phyloP scores from a whole-genome alignment of 495 filamentous ascomycete species.

The Hypoxylon fragiforme region DNA sequence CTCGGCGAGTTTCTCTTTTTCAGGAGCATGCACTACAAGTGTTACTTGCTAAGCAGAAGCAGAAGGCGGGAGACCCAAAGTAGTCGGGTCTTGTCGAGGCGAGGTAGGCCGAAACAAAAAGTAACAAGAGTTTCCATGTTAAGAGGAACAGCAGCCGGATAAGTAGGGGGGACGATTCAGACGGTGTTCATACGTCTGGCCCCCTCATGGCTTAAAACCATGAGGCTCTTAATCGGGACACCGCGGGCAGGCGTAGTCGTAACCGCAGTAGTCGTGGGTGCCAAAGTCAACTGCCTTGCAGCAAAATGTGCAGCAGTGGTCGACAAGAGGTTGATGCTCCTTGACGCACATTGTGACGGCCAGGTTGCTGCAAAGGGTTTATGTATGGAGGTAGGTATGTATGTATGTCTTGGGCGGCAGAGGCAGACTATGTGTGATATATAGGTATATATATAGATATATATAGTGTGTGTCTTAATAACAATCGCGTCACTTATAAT shows the following conservation, averaged over 20 bases:
- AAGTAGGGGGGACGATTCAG: slow-evolving; percentile 9
- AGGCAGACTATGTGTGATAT: too few species aligned
- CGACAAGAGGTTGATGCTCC: slow-evolving; percentile 50
- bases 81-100: too few species aligned
- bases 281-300: slow-evolving; percentile 57
- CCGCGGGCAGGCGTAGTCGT: slow-evolving; percentile 45
- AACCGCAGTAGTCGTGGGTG: slow-evolving; percentile 56
- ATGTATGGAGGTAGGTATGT: not conserved
- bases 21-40: too few species aligned
- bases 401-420: not conserved
- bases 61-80: too few species aligned
- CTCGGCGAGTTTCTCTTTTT: not conserved
- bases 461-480: slow-evolving; percentile 10
- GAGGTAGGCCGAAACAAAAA: too few species aligned
- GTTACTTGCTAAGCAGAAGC: slow-evolving; percentile 30
- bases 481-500: slow-evolving; percentile 12
- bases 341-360: slow-evolving; percentile 49
- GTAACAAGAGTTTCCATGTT: too few species aligned
- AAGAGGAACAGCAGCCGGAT: too few species aligned
- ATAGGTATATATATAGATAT: too few species aligned
- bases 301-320: slow-evolving; percentile 57
- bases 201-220: slow-evolving; percentile 20
- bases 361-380: slow-evolving; percentile 18
- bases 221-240: slow-evolving; percentile 47
- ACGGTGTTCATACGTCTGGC: slow-evolving; percentile 22